phyloP scores from a whole-genome alignment of 148 eudicot genomes.

The Chenopodium suecicum region DNA sequence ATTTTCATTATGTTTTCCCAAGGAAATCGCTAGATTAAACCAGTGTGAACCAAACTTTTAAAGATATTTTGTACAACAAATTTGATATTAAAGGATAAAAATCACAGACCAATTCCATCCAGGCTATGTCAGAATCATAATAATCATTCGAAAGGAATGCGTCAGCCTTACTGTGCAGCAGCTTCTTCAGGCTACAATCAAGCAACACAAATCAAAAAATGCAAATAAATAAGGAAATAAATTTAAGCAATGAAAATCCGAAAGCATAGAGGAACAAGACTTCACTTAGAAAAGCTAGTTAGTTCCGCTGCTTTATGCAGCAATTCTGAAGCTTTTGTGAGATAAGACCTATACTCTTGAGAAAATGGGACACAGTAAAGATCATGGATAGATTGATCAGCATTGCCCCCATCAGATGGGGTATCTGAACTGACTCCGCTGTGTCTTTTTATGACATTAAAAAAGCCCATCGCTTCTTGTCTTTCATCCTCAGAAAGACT shows the following conservation, averaged over 20 bases:
- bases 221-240: background rate
- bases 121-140: constrained; percentile 95
- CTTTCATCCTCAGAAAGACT: constrained; percentile 59
- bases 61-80: background rate
- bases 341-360: constrained; percentile 57
- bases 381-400: constrained; percentile 41
- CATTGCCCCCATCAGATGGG: constrained; percentile 11
- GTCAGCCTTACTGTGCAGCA: constrained; percentile 80
- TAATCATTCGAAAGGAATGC: constrained; percentile 96
- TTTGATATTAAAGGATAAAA: background rate
- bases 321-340: constrained; percentile 65
- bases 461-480: constrained; percentile 82
- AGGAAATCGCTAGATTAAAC: background rate
- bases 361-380: constrained; percentile 74
- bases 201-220: constrained; percentile 20
- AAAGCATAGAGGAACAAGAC: background rate
- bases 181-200: constrained; percentile 69
- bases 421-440: constrained; percentile 39
- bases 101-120: constrained; percentile 93
- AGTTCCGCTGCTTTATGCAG: constrained; percentile 78
- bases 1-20: background rate
- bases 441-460: constrained; percentile 72
- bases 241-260: background rate
- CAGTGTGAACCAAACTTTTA: background rate
- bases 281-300: constrained; percentile 69